Evolutionary conservation across 805 yeast species (phyloP), one percentile per base, ranked within the genome.

Genomic region (Hanseniaspora hatyaiensis): DNA sequence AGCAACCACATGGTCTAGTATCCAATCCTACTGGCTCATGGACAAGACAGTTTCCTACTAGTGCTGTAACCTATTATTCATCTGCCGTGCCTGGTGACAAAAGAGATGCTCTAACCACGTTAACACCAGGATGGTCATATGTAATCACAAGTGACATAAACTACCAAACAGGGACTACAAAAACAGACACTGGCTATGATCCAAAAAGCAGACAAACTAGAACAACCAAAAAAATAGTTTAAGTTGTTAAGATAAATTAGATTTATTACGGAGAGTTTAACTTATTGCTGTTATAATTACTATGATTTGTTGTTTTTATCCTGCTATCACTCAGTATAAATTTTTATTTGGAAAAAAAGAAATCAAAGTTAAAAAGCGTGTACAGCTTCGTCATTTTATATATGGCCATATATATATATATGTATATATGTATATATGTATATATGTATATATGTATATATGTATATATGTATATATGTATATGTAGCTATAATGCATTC

Each of bases 101-200:
- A 16, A 45, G 55, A 23, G 53, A 55, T 3, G 28, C 22, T 18
- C 32, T 16, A 26, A 75, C 95, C 0, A 88, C 96, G 1, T 56
- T 75, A 29, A 88, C 96, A 0, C 87, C 88, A 5, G 85, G 87
- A 24, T 84, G 95, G 87, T 70, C 77, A 6, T 82, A 83, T 57
- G 69, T 81, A 0, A 70, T 75, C 49, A 65, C 73, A 16, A 76
- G 82, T 5, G 67, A 67, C 39, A 65, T 71, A 41, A 88, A 88
- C 62, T 73, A 69, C 54, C 95, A 87, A 1, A 57, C 80, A 1
- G 80, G 74, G 2, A 87, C 87, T 5, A 75, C 78, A 3, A 72
- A 65, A 34, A 64, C 66, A 48, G 68, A 68, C 36, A 68, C 80
- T 53, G 70, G 73, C 74, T 76, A 80, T 58, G 67, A 77, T 8